Conservation (phyloP, 768 basidiomycete species). For the Suillus spraguei region DNA sequence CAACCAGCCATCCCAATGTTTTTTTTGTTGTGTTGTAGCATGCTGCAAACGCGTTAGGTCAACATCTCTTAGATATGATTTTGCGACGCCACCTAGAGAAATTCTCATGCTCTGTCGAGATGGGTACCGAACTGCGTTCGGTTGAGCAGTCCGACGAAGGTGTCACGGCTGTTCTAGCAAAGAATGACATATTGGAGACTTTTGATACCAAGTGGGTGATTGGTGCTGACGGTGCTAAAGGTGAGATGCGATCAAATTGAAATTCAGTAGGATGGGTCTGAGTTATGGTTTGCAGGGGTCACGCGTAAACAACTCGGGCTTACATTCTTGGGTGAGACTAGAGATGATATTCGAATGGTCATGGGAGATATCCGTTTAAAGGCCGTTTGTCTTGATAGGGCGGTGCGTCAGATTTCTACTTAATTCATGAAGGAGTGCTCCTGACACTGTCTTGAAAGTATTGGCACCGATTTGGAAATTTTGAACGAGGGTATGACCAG, state of each 20-base stretch:
- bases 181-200: conserved; percentile 7
- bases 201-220: conserved; percentile 14
- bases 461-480: no score
- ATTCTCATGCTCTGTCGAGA: conserved; percentile 35
- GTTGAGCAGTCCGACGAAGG: conserved; percentile 36
- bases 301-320: conserved; percentile 14
- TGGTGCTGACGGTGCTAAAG: conserved; percentile 21
- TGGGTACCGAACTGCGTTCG: conserved; percentile 35
- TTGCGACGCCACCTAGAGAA: conserved; percentile 22
- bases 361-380: conserved; percentile 22
- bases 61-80: conserved; percentile 30
- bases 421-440: no score
- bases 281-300: neutral
- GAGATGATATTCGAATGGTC: conserved; percentile 29
- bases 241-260: conserved; percentile 6
- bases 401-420: no score
- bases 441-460: no score
- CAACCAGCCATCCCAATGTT: neutral
- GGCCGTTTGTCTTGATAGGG: no score
- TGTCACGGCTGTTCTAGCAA: conserved; percentile 25
- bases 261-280: neutral
- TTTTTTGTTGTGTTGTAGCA: conserved; percentile 12
- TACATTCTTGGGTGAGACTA: conserved; percentile 32
- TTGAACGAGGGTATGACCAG: no score
- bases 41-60: conserved; percentile 23